These are phyloP conservation scores for Sicyos baderoa DNA, from an alignment of 306 rosid species.

Conservation along the genomic window DNA sequence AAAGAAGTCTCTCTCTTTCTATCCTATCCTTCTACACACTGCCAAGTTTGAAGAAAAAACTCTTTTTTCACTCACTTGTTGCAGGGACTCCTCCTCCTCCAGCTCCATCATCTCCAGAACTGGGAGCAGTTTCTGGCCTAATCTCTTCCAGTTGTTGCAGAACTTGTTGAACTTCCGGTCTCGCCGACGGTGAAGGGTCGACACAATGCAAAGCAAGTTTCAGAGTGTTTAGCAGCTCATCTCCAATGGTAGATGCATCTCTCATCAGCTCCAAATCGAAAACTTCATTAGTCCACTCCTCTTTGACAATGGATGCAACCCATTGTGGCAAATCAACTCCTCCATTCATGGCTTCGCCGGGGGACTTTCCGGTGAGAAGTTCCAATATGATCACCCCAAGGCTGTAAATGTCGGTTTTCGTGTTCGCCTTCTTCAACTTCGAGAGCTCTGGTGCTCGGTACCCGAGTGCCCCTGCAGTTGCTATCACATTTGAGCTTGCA, in stretches of 20 bases:
- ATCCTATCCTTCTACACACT: neutral
- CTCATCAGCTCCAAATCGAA: slow-evolving; percentile 82
- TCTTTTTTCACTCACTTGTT: slow-evolving; percentile 14
- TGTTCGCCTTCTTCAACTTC: slow-evolving; percentile 51
- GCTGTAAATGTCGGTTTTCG: slow-evolving; percentile 57
- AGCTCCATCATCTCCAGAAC: slow-evolving; percentile 35
- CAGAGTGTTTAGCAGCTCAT: slow-evolving; percentile 69
- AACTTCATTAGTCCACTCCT: slow-evolving; percentile 84
- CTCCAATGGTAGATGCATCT: slow-evolving; percentile 54
- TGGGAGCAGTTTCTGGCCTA: slow-evolving; percentile 44
- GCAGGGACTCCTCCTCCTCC: slow-evolving; percentile 13
- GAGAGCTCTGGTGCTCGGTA: slow-evolving; percentile 84
- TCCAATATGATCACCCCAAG: slow-evolving; percentile 79
- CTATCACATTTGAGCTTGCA: slow-evolving; percentile 66
- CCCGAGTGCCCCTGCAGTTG: slow-evolving; percentile 75
- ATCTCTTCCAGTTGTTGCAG: slow-evolving; percentile 67
- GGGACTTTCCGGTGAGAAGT: slow-evolving; percentile 76
- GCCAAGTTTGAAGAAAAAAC: neutral
- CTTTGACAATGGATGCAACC: slow-evolving; percentile 88
- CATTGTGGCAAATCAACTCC: slow-evolving; percentile 81
- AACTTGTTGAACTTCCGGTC: slow-evolving; percentile 76
- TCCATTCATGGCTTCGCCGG: slow-evolving; percentile 70
- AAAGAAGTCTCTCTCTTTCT: neutral
- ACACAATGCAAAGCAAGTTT: slow-evolving; percentile 81
- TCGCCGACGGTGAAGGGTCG: slow-evolving; percentile 66